Percentiles rank a stretch among this genome's conserved stretches.
These are phyloP conservation scores for Penicillium waksmanii DNA, from an alignment of 495 filamentous ascomycete species.

Conservation along the genomic window DNA sequence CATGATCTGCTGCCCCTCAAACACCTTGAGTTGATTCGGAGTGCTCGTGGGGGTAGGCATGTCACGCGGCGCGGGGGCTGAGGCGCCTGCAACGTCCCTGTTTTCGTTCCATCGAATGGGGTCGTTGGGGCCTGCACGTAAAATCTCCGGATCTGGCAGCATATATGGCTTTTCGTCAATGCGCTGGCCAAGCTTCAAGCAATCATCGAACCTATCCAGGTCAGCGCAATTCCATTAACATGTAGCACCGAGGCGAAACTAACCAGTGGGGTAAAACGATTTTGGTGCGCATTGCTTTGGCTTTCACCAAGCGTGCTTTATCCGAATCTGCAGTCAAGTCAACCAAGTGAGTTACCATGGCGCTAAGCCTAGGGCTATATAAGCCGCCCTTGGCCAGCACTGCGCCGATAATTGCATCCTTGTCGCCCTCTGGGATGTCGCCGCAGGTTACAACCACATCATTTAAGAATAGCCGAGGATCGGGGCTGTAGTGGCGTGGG, in stretches of 20 bases:
- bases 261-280: constrained; percentile 97
- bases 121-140: constrained; percentile 57
- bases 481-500: constrained; percentile 82
- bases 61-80: constrained; percentile 62
- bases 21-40: constrained; percentile 51
- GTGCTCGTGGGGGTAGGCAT: constrained; percentile 49
- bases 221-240: constrained; percentile 5
- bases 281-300: constrained; percentile 70
- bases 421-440: constrained; percentile 85
- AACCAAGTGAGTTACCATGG: constrained; percentile 83
- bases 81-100: constrained; percentile 73
- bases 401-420: constrained; percentile 89
- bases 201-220: constrained; percentile 84
- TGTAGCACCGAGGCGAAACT: constrained; percentile 11
- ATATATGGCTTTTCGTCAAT: constrained; percentile 88
- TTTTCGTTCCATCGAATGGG: constrained; percentile 57
- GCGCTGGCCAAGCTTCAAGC: constrained; percentile 82
- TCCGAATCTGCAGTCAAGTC: constrained; percentile 75
- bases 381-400: constrained; percentile 88
- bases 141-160: constrained; percentile 83
- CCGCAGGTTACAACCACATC: constrained; percentile 75
- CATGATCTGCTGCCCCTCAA: constrained; percentile 59
- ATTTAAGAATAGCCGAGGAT: constrained; percentile 87
- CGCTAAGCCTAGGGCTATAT: constrained; percentile 69
- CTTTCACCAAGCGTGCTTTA: constrained; percentile 66